phyloP scores from a whole-genome alignment of 2,329 filamentous ascomycete genomes.

The Stylonectria norvegica region DNA sequence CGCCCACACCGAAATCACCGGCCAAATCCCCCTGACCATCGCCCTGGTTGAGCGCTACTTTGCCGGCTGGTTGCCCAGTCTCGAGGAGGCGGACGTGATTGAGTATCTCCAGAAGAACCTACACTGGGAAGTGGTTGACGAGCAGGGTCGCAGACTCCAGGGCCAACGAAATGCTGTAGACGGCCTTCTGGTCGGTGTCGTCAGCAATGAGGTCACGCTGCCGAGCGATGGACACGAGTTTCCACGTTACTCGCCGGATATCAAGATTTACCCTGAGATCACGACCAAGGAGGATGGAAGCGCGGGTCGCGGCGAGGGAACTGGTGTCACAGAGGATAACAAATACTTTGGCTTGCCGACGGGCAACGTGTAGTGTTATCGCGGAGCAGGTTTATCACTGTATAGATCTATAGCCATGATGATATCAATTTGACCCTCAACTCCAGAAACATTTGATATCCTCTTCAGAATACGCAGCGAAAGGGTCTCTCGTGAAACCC shows the following conservation, averaged over 20 bases:
- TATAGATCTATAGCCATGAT: too few relatives aligned
- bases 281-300: constrained; percentile 1
- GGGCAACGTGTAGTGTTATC: too few relatives aligned
- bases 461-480: too few relatives aligned
- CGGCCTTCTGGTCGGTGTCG: not conserved
- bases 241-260: not conserved
- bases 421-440: too few relatives aligned
- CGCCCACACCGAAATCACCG: constrained; percentile 2
- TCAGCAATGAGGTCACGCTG: not conserved
- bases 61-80: constrained; percentile 1
- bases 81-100: not conserved
- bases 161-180: not conserved
- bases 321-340: constrained; percentile 1
- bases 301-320: constrained; percentile 1
- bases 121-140: not conserved
- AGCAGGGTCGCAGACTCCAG: not conserved
- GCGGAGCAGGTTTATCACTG: too few relatives aligned
- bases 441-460: too few relatives aligned
- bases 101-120: not conserved
- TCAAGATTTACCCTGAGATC: constrained; percentile 3
- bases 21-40: constrained; percentile 7
- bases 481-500: too few relatives aligned
- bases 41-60: constrained; percentile 8
- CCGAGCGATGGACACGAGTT: not conserved
- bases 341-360: too few relatives aligned